Base-by-base conservation (phyloP, 129 eudicot species). In the Glebionis coronaria region DNA sequence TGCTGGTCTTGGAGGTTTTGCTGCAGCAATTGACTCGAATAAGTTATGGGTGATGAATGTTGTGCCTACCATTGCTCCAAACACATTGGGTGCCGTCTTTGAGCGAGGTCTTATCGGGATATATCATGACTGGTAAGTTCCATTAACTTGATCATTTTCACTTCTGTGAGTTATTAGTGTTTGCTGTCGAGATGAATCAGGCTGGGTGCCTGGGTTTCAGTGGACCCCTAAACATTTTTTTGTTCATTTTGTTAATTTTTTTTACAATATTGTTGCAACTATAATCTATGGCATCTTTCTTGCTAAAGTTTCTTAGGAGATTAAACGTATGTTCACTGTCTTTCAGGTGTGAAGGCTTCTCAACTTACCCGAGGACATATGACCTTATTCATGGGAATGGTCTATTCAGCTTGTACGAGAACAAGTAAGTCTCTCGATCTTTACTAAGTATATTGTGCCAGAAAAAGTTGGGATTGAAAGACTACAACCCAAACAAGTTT, bases 1-100 rank as follows among this genome's bases (percentile, higher is more conserved):
- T 61, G 96, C 98, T 1, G 98, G 87, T 19, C 84, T 84, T 14
- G 98, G 98, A 56, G 87, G 96, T 58, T 92, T 92, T 72, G 96
- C 92, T 3, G 98, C 98, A 35, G 87, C 91, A 28, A 62, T 92
- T 25, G 85, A 82, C 54, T 88, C 96, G 0, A 67, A 87, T 63
- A 92, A 88, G 64, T 56, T 80, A 14, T 92, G 98, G 98, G 98
- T 92, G 53, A 92, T 92, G 98, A 92, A 92, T 74, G 97, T 88
- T 54, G 96, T 93, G 56, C 98, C 98, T 9, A 86, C 90, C 28
- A 76, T 82, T 72, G 95, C 97, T 75, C 74, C 79, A 18, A 88
- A 86, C 61, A 88, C 98, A 13, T 70, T 93, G 25, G 95, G 97
- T 15, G 90, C 76, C 52, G 67, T 92, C 9, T 92, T 83, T 71